phyloP scores from a whole-genome alignment of 2,329 filamentous ascomycete species.

The Colletotrichum kahawae region DNA sequence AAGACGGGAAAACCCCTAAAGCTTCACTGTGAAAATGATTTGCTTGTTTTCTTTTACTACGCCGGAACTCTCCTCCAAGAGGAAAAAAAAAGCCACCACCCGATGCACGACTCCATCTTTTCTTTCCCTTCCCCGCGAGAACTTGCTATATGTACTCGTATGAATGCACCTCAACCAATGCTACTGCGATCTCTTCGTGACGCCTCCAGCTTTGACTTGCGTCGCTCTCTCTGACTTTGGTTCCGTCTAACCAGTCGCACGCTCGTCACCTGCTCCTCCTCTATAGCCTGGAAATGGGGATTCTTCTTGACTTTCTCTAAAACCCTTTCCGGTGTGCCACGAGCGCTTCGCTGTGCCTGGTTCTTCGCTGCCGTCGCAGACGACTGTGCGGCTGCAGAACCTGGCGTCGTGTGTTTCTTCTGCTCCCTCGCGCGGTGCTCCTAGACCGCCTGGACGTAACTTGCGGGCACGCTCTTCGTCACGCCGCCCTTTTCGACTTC shows the following conservation, averaged over 20 bases:
- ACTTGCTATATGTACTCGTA: not conserved
- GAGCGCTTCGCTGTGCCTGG: not conserved
- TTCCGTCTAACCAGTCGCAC: constrained; percentile 20
- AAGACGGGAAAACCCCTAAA: not conserved
- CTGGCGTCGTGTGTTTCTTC: not conserved
- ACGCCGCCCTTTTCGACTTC: constrained; percentile 92
- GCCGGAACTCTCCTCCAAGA: not conserved
- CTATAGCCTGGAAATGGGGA: not conserved
- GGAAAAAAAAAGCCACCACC: not conserved
- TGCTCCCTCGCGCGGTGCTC: constrained; percentile 16
- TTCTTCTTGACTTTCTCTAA: not conserved
- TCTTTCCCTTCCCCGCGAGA: not conserved
- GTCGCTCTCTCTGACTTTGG: constrained; percentile 16
- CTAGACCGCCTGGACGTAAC: constrained; percentile 83
- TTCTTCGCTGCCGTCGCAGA: not conserved
- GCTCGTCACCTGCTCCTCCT: constrained; percentile 12
- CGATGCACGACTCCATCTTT: not conserved
- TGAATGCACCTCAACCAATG: constrained; percentile 15
- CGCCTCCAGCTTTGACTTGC: constrained; percentile 7
- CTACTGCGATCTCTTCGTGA: not conserved
- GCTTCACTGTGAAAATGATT: not conserved
- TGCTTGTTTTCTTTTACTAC: not conserved
- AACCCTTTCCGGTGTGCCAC: not conserved
- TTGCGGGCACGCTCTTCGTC: constrained; percentile 89
- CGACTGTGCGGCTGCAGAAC: not conserved